A percentile compares a stretch with the other conserved stretches of the same genome.
Conservation (phyloP, 352 stramenopile species). For the Aphanomyces cochlioides region DNA sequence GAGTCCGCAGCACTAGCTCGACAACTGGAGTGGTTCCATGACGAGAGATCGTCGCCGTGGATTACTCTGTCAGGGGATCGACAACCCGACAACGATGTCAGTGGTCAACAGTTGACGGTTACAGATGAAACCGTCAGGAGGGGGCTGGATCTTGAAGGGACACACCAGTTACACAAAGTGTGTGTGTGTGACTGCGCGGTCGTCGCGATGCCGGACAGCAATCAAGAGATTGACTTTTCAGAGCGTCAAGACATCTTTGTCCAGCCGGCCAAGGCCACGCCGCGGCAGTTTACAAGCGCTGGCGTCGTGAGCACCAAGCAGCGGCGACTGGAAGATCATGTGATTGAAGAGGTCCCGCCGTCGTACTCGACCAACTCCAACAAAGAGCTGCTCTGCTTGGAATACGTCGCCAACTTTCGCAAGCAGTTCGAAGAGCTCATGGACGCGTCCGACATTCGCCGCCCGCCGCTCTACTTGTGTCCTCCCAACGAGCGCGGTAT, state of each 20-base stretch:
- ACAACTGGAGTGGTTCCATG: no score
- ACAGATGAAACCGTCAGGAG: no score
- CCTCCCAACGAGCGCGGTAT: constrained; percentile 89
- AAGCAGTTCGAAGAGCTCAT: constrained; percentile 89
- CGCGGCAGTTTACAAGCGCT: constrained; percentile 65
- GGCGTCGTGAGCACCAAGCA: constrained; percentile 78
- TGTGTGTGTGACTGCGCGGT: no score
- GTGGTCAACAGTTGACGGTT: no score
- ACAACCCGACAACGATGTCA: no score
- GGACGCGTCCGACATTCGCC: constrained; percentile 37
- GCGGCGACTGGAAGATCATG: constrained; percentile 65
- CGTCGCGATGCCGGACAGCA: not conserved
- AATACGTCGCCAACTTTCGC: constrained; percentile 91
- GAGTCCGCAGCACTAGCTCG: no score
- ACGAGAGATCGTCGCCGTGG: no score
- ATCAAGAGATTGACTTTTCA: constrained; percentile 18
- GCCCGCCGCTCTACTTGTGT: constrained; percentile 80
- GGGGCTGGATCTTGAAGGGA: no score
- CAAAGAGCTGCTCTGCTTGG: constrained; percentile 91
- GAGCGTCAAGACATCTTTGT: constrained; percentile 17
- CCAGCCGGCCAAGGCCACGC: not conserved
- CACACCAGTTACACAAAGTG: no score
- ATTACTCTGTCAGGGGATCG: no score
- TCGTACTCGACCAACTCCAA: constrained; percentile 57
- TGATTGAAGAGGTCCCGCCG: constrained; percentile 25